Percentiles rank a stretch among this genome's conserved stretches.
Evolutionary conservation across 257 asterid species (phyloP).

Genomic region (Plectranthus barbatus): DNA sequence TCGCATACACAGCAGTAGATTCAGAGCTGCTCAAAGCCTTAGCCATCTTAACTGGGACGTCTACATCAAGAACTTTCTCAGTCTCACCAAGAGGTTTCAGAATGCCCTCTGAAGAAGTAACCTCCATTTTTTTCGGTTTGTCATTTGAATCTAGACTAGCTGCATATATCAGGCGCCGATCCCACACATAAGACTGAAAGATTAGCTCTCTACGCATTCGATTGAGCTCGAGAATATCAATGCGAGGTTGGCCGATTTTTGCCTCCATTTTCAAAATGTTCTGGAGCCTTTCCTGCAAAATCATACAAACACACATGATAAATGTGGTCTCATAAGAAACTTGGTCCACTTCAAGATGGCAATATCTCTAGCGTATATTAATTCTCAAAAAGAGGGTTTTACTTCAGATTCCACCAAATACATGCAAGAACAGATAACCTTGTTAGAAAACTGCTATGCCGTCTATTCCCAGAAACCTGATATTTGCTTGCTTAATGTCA

Average conservation of each 20-base stretch:
- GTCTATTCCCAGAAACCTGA: too few relatives aligned
- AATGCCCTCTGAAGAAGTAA: constrained; percentile 25
- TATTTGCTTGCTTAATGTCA: too few relatives aligned
- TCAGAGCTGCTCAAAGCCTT: constrained; percentile 16
- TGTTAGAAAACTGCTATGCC: too few relatives aligned
- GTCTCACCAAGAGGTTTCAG: constrained; percentile 27
- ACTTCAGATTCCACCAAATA: not conserved
- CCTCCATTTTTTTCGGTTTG: constrained; percentile 24
- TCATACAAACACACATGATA: not conserved
- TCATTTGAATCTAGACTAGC: constrained; percentile 36
- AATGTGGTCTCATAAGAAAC: not conserved
- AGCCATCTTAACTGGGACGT: constrained; percentile 20
- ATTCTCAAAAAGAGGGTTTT: not conserved
- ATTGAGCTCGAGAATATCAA: constrained; percentile 83
- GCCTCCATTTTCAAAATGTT: constrained; percentile 46
- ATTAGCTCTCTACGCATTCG: constrained; percentile 62
- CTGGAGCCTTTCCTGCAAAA: constrained; percentile 57
- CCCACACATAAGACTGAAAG: constrained; percentile 86
- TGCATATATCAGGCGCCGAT: constrained; percentile 62
- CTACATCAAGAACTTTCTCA: constrained; percentile 25
- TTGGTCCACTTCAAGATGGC: not conserved
- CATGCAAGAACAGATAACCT: not conserved
- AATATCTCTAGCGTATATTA: not conserved
- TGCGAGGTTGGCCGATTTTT: constrained; percentile 47
- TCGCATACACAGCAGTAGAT: constrained; percentile 23